phyloP scores from a whole-genome alignment of 306 rosid genomes.

The Corylus heterophylla region DNA sequence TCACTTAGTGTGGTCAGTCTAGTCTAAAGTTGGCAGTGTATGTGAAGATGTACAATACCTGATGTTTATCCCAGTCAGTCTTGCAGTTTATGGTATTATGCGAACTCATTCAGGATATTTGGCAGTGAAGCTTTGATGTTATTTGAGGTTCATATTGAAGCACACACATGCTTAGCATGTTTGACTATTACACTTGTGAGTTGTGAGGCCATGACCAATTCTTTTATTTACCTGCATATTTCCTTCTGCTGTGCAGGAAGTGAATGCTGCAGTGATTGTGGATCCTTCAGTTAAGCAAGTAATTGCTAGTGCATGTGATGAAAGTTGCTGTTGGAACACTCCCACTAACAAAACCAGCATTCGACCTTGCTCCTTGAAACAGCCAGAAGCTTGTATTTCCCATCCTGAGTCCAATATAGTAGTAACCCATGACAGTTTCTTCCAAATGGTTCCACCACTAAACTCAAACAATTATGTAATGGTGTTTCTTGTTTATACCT shows the following conservation, averaged over 20 bases:
- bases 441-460: conserved; percentile 28
- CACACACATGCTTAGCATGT: background rate
- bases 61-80: background rate
- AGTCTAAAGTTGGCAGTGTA: background rate
- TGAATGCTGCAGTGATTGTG: conserved; percentile 88
- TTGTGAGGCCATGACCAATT: background rate
- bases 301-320: conserved; percentile 73
- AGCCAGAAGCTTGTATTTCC: conserved; percentile 29
- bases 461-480: conserved; percentile 29
- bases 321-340: conserved; percentile 45
- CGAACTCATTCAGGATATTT: background rate
- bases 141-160: background rate
- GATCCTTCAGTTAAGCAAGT: conserved; percentile 74
- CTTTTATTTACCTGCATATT: background rate
- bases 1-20: background rate
- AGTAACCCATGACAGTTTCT: conserved; percentile 24
- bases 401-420: conserved; percentile 30
- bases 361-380: conserved; percentile 28
- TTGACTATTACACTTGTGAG: background rate
- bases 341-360: conserved; percentile 26
- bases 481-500: conserved; percentile 65
- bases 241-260: conserved; percentile 44
- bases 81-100: background rate
- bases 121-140: conserved; percentile 3
- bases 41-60: background rate